phyloP scores from a whole-genome alignment of 2,329 filamentous ascomycete genomes.

The Lachnellula hyalina region DNA sequence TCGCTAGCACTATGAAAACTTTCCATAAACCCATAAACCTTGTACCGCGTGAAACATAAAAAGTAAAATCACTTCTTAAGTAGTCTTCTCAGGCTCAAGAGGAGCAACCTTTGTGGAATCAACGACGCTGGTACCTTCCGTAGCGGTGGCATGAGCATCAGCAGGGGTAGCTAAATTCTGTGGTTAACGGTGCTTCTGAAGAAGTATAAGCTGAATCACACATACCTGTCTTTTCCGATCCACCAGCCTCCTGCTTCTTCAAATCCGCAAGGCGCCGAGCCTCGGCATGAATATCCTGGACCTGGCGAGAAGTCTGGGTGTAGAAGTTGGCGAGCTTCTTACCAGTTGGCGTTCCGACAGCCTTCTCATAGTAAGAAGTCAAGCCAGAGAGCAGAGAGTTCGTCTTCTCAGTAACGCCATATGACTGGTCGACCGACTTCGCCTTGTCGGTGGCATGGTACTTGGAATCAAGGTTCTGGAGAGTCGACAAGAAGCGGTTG shows the following conservation, averaged over 20 bases:
- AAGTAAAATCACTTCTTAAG: slow-evolving; percentile 17
- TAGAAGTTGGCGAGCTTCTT: slow-evolving; percentile 88
- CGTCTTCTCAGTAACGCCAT: slow-evolving; percentile 73
- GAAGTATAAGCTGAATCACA: slow-evolving; percentile 33
- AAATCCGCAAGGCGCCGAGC: slow-evolving; percentile 82
- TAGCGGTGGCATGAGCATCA: slow-evolving; percentile 14
- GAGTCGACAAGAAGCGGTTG: slow-evolving; percentile 68
- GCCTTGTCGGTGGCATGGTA: slow-evolving; percentile 86
- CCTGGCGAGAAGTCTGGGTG: slow-evolving; percentile 76
- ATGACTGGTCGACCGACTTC: slow-evolving; percentile 75
- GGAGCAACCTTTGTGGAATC: slow-evolving; percentile 27
- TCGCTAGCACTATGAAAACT: slow-evolving; percentile 4
- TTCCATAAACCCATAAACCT: neutral
- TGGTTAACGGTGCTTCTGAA: slow-evolving; percentile 32
- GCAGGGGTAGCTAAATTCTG: slow-evolving; percentile 15
- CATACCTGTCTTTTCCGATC: slow-evolving; percentile 41
- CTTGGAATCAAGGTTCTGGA: slow-evolving; percentile 74
- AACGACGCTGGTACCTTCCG: slow-evolving; percentile 18
- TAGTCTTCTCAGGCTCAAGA: slow-evolving; percentile 25
- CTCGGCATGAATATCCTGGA: slow-evolving; percentile 89
- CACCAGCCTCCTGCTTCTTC: slow-evolving; percentile 62
- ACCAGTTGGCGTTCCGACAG: slow-evolving; percentile 78
- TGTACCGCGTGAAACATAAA: neutral
- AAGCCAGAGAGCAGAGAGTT: slow-evolving; percentile 60
- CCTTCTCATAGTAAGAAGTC: slow-evolving; percentile 91